Evolutionary conservation across 2,329 filamentous ascomycete species (phyloP).

Genomic region (Chaetoscypha palmicola): DNA sequence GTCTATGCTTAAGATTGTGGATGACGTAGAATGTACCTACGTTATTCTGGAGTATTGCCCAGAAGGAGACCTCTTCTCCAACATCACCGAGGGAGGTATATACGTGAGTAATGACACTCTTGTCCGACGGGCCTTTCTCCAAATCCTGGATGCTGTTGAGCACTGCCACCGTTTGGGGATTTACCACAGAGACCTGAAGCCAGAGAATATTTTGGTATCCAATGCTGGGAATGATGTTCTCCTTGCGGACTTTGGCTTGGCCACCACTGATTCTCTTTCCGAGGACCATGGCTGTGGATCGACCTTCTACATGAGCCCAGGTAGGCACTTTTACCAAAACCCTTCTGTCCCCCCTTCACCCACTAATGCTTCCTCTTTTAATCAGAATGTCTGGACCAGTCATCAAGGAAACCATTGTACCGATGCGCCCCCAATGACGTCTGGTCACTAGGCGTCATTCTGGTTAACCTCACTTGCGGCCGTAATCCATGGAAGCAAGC

Average conservation of each 20-base stretch:
- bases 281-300: slow-evolving; percentile 97
- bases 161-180: slow-evolving; percentile 91
- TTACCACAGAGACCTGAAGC: slow-evolving; percentile 96
- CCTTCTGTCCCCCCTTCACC: slow-evolving; percentile 11
- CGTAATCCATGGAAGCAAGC: slow-evolving; percentile 99
- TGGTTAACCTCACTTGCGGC: slow-evolving; percentile 95
- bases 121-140: slow-evolving; percentile 81
- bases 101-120: slow-evolving; percentile 90
- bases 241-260: slow-evolving; percentile 94
- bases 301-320: slow-evolving; percentile 99
- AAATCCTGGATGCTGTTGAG: slow-evolving; percentile 93
- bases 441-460: slow-evolving; percentile 95
- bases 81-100: slow-evolving; percentile 90
- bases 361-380: slow-evolving; percentile 29
- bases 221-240: slow-evolving; percentile 86
- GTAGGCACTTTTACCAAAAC: slow-evolving; percentile 47
- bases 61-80: slow-evolving; percentile 93
- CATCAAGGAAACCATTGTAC: slow-evolving; percentile 69
- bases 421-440: slow-evolving; percentile 92
- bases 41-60: slow-evolving; percentile 96
- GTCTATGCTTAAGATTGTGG: slow-evolving; percentile 87
- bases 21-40: slow-evolving; percentile 86
- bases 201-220: slow-evolving; percentile 93
- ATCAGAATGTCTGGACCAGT: slow-evolving; percentile 81
- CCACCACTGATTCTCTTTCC: slow-evolving; percentile 74